Conservation (phyloP, 2,329 filamentous ascomycete genomes). For the Exophiala oligosperma region DNA sequence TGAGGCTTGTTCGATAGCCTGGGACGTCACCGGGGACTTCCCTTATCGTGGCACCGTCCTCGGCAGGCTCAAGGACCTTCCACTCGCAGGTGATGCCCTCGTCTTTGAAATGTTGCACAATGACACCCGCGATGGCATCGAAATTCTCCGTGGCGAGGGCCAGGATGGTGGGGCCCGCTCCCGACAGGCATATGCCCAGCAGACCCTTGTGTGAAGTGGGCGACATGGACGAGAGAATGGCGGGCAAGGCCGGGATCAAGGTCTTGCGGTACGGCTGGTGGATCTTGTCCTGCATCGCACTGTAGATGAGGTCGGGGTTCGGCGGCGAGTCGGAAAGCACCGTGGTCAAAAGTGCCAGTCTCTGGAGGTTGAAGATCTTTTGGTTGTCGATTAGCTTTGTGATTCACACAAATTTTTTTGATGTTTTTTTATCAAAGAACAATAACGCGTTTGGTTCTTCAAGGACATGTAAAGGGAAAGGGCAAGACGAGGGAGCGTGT, state of each 20-base stretch:
- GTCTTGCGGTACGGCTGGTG: constrained; percentile 94
- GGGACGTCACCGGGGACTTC: constrained; percentile 22
- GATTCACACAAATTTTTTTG: too few relatives aligned
- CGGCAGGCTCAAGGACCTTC: constrained; percentile 84
- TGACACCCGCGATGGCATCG: constrained; percentile 76
- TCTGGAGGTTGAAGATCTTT: constrained; percentile 81
- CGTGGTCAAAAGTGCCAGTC: constrained; percentile 85
- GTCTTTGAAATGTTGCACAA: constrained; percentile 69
- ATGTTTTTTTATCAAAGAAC: too few relatives aligned
- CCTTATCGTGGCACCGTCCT: constrained; percentile 54
- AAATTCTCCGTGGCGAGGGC: constrained; percentile 91
- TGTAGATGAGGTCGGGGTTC: constrained; percentile 89
- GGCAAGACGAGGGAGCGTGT: too few relatives aligned
- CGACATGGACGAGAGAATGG: constrained; percentile 89
- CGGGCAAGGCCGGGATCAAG: constrained; percentile 85
- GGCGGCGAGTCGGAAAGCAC: constrained; percentile 87
- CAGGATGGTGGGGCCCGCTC: constrained; percentile 91
- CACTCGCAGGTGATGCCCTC: constrained; percentile 72
- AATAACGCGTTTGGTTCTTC: too few relatives aligned
- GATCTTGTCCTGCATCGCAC: constrained; percentile 98
- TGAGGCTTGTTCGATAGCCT: constrained; percentile 5
- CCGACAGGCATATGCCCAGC: constrained; percentile 90
- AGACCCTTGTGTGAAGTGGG: constrained; percentile 83
- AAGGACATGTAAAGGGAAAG: too few relatives aligned
- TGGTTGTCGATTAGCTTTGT: too few relatives aligned